Base-by-base conservation (phyloP, 2,329 filamentous ascomycete genomes). In the Scedosporium minutisporum region DNA sequence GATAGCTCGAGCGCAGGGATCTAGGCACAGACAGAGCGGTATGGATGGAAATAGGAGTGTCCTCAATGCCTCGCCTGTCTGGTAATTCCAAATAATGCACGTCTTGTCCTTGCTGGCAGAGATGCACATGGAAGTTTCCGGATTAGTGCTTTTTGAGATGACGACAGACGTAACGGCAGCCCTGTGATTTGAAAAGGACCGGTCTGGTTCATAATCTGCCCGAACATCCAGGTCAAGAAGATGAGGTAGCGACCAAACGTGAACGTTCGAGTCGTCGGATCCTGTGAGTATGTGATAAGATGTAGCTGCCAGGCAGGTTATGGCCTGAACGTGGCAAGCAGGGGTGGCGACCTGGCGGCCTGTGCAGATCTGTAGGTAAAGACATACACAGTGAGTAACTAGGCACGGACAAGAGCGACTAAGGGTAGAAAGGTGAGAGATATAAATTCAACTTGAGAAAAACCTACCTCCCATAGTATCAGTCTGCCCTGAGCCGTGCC, bases 81-180 rank as follows among this genome's bases (percentile, higher is more conserved):
- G 85, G 72, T 96, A 96, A 75, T 97, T 93, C 95, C 95, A 99
- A 64, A 96, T 81, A 69, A 96, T 87, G 68, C 91, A 91, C 6
- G 91, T 95, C 75, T 90, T 93, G 76, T 97, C 95, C 68, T 85
- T 87, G 66, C 91, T 91, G 6, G 87, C 85, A 3, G 93, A 96
- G 21, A 97, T 82, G 64, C 89, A 93, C 65, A 97, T 86, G 72
- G 90, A 93, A 64, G 88, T 88, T 68, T 87, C 84, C 16, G 77
- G 72, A 71, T 85, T 87, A 64, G 82, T 78, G 70, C 88, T 88
- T 69, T 90, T 86, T 18, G 89, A 87, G 53, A 82, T 75, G 4
- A 75, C 75, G 18, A 89, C 71, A 60, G 81, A 84, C 65, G 85
- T 93, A 73, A 93, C 87, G 71, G 82, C 88, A 65, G 85, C 87